Evolutionary conservation across 768 basidiomycete genomes (phyloP).

Genomic region (Chalciporus pseudorubinellus): DNA sequence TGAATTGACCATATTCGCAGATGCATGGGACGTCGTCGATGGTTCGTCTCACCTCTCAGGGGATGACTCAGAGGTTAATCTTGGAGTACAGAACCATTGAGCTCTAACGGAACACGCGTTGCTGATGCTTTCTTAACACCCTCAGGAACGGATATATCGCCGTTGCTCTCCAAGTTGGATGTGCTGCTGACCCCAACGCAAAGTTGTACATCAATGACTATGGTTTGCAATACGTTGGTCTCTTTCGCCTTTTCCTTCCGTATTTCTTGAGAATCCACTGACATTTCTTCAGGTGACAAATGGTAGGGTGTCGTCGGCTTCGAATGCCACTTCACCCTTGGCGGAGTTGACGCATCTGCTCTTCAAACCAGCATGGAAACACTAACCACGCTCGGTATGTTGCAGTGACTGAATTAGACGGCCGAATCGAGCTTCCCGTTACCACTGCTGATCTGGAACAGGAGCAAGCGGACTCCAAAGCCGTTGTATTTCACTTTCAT

Average conservation of each 20-base stretch:
- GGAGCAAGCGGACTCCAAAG: conserved; percentile 57
- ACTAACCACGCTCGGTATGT: conserved; percentile 61
- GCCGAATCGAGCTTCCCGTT: no score
- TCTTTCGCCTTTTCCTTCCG: conserved; percentile 1
- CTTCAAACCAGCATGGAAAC: conserved; percentile 48
- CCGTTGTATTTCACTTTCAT: conserved; percentile 43
- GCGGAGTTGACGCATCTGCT: conserved; percentile 43
- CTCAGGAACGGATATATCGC: conserved; percentile 46
- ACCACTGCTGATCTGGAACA: conserved; percentile 42
- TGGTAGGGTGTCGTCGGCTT: conserved; percentile 57
- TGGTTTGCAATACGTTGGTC: conserved; percentile 24
- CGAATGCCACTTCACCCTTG: conserved; percentile 59
- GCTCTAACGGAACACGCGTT: conserved; percentile 59
- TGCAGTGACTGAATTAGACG: conserved; percentile 68
- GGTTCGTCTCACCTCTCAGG: conserved; percentile 4
- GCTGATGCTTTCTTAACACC: conserved; percentile 50
- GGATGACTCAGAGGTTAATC: neutral
- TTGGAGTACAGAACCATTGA: conserved; percentile 26
- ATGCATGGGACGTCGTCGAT: conserved; percentile 23
- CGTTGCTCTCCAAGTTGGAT: conserved; percentile 42
- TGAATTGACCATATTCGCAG: neutral
- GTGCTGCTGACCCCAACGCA: conserved; percentile 28
- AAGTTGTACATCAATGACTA: conserved; percentile 36
- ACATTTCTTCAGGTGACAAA: conserved; percentile 13
- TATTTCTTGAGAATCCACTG: neutral